Evolutionary conservation across 208 protist species (phyloP).

Genomic region (Acanthamoeba divionensis): DNA sequence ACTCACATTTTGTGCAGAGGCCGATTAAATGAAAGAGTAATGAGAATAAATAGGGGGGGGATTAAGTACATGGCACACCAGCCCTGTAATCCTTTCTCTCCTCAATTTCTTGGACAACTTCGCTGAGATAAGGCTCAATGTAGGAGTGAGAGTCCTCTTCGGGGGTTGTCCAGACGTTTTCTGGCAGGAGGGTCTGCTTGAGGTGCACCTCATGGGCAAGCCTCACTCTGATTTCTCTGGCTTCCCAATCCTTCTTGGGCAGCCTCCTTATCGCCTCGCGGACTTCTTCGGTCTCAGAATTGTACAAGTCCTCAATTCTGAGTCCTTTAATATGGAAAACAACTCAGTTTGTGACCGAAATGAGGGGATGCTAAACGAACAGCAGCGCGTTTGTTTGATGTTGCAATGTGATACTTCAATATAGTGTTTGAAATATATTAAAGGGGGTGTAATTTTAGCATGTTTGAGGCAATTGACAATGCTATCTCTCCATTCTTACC

Average conservation of each 20-base stretch:
- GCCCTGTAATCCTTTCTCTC: conserved; percentile 44
- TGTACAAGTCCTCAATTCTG: conserved; percentile 42
- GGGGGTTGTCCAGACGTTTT: neutral
- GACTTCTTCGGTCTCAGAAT: neutral
- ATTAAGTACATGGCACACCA: neutral
- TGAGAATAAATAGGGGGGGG: neutral
- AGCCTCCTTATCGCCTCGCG: neutral
- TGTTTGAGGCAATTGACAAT: too few relatives aligned
- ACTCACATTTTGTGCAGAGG: neutral
- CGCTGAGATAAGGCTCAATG: conserved; percentile 42
- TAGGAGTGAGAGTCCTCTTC: conserved; percentile 7
- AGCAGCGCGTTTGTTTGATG: too few relatives aligned
- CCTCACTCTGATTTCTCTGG: neutral
- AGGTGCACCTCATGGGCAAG: conserved; percentile 33
- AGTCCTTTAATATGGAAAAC: neutral
- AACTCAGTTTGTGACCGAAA: too few relatives aligned
- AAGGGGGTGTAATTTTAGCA: too few relatives aligned
- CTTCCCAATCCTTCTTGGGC: conserved; percentile 16
- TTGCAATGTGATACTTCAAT: too few relatives aligned
- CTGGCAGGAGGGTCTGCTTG: conserved; percentile 4
- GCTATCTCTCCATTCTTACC: too few relatives aligned
- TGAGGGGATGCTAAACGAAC: too few relatives aligned
- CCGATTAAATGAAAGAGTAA: neutral
- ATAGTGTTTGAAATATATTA: too few relatives aligned
- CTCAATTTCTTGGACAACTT: conserved; percentile 40